These are phyloP conservation scores for Xylaria palmicola DNA, from an alignment of 495 filamentous ascomycete species.

Conservation along the genomic window DNA sequence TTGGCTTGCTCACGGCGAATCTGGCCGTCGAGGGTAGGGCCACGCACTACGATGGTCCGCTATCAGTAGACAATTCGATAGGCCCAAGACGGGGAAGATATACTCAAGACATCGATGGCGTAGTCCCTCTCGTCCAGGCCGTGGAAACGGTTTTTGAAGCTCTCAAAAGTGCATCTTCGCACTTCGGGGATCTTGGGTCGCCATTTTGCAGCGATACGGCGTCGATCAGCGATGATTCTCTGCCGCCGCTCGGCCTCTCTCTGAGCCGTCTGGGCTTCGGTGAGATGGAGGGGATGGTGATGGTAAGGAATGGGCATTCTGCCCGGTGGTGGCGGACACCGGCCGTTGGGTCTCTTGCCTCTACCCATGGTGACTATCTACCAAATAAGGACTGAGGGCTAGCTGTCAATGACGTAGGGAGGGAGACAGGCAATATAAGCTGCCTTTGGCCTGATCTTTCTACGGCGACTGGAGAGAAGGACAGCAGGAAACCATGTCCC, in stretches of 20 bases:
- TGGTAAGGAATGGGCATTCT: neutral
- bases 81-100: neutral
- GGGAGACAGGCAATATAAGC: no score
- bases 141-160: constrained; percentile 42
- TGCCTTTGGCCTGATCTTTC: no score
- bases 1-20: constrained; percentile 30
- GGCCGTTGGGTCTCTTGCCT: constrained; percentile 3
- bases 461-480: no score
- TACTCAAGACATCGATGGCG: constrained; percentile 34
- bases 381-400: no score
- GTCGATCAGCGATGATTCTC: constrained; percentile 26
- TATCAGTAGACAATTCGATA: neutral
- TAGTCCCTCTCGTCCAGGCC: constrained; percentile 28
- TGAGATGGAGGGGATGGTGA: constrained; percentile 5
- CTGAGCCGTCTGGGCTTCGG: constrained; percentile 20
- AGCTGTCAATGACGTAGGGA: neutral
- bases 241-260: constrained; percentile 30
- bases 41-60: constrained; percentile 13
- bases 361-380: constrained; percentile 17
- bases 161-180: constrained; percentile 34
- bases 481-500: no score
- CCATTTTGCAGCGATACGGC: constrained; percentile 31
- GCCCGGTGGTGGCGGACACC: neutral
- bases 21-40: constrained; percentile 29
- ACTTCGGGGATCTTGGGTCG: constrained; percentile 35